A percentile compares a stretch with the other conserved stretches of the same genome.
Conservation (phyloP, 1,139 yeast species). For the Candida glucosophila region DNA sequence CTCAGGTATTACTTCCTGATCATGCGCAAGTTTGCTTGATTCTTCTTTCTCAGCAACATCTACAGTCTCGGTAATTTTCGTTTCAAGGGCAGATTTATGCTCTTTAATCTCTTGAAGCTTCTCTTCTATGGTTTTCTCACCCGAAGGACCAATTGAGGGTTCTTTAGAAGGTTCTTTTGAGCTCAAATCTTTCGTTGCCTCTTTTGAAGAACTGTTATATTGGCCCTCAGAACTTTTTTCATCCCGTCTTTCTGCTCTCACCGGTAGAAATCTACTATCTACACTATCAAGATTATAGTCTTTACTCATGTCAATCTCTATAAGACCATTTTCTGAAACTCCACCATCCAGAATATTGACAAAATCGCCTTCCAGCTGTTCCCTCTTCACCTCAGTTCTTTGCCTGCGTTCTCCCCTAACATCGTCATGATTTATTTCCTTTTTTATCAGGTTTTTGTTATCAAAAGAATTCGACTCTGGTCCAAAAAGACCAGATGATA, state of each 20-base stretch:
- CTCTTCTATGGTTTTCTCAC: slow-evolving; percentile 23
- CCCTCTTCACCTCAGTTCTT: no score
- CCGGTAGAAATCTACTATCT: slow-evolving; percentile 37
- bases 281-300: slow-evolving; percentile 44
- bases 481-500: slow-evolving; percentile 65
- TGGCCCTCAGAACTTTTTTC: slow-evolving; percentile 5
- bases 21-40: slow-evolving; percentile 20
- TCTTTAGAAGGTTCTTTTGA: slow-evolving; percentile 9
- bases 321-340: slow-evolving; percentile 12
- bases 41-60: slow-evolving; percentile 26
- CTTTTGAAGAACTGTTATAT: slow-evolving; percentile 4
- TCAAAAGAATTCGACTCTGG: slow-evolving; percentile 51
- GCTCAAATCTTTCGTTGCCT: neutral
- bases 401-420: no score
- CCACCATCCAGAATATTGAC: slow-evolving; percentile 29
- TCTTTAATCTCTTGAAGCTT: slow-evolving; percentile 20
- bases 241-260: slow-evolving; percentile 27
- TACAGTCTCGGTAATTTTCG: slow-evolving; percentile 20
- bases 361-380: no score
- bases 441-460: slow-evolving; percentile 21
- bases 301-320: slow-evolving; percentile 52
- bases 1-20: slow-evolving; percentile 23
- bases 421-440: slow-evolving; percentile 19
- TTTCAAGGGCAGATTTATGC: slow-evolving; percentile 22
- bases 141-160: no score